These are phyloP conservation scores for Leishmania amazonensis DNA, from an alignment of 208 protist species.

Conservation along the genomic window DNA sequence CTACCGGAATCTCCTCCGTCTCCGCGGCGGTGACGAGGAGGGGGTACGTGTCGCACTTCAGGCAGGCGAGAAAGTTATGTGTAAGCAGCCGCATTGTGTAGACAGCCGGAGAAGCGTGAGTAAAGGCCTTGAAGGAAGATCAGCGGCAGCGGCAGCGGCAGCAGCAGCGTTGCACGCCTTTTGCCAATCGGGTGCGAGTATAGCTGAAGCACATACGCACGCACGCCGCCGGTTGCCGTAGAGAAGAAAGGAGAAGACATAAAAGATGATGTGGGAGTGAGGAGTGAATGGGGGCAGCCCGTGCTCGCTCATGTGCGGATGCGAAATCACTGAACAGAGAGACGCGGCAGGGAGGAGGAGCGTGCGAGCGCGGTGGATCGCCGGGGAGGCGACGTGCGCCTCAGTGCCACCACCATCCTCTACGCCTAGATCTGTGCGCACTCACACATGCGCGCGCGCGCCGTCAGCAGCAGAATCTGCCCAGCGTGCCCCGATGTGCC, in stretches of 20 bases:
- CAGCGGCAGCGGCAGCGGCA: not conserved
- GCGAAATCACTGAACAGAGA: not conserved
- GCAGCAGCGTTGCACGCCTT: not conserved
- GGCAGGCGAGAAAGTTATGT: constrained; percentile 88
- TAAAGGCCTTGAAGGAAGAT: not conserved
- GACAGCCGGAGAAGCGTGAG: not conserved
- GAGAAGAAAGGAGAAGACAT: not conserved
- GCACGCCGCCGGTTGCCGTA: not conserved
- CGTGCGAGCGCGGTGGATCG: not conserved
- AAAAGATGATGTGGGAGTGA: not conserved
- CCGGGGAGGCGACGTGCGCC: not conserved
- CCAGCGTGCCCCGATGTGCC: not conserved
- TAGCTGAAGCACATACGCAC: not conserved
- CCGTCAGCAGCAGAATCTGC: not conserved
- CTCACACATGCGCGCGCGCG: not conserved
- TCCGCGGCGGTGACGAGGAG: constrained; percentile 54
- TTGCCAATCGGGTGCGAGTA: not conserved
- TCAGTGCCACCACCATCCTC: not conserved
- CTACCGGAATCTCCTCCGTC: constrained; percentile 52
- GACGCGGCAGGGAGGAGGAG: not conserved
- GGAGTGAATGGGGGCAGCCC: not conserved
- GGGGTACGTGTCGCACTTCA: constrained; percentile 80
- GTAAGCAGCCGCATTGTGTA: constrained; percentile 80
- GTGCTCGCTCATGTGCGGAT: not conserved
- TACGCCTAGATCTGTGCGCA: not conserved